These are phyloP conservation scores for Trichoderma sp. DNA, from an alignment of 2,329 filamentous ascomycete genomes.

Conservation along the genomic window DNA sequence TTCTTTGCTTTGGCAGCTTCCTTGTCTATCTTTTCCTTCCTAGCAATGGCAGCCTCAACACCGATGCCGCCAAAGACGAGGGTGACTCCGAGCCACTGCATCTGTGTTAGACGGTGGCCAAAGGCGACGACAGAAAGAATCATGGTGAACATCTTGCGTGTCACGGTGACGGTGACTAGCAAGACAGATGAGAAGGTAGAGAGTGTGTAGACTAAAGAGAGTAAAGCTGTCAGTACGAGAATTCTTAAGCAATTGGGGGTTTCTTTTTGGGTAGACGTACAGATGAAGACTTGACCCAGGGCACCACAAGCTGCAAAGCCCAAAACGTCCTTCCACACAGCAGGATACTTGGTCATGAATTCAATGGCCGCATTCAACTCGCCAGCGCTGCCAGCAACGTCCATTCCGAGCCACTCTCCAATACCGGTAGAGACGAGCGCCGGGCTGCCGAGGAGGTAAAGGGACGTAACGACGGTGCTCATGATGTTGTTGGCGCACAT, in stretches of 20 bases:
- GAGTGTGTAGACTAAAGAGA: constrained; percentile 73
- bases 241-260: background rate
- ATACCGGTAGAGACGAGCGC: constrained; percentile 70
- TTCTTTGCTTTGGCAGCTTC: constrained; percentile 59
- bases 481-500: constrained; percentile 98
- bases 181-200: constrained; percentile 89
- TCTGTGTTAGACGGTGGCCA: constrained; percentile 79
- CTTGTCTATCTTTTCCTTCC: constrained; percentile 82
- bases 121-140: constrained; percentile 94
- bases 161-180: constrained; percentile 94
- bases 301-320: constrained; percentile 90
- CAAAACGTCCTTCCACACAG: constrained; percentile 83
- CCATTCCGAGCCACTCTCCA: constrained; percentile 67
- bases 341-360: constrained; percentile 79
- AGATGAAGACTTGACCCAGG: constrained; percentile 95
- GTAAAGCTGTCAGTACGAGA: background rate
- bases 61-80: constrained; percentile 96
- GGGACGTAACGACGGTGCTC: constrained; percentile 72
- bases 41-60: constrained; percentile 79
- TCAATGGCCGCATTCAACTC: constrained; percentile 78
- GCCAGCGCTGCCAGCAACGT: constrained; percentile 64
- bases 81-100: constrained; percentile 91
- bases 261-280: constrained; percentile 47
- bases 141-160: constrained; percentile 99
- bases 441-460: constrained; percentile 77